Evolutionary conservation across 1,284 basidiomycete species (phyloP).

Genomic region (Taiwanofungus camphoratus): DNA sequence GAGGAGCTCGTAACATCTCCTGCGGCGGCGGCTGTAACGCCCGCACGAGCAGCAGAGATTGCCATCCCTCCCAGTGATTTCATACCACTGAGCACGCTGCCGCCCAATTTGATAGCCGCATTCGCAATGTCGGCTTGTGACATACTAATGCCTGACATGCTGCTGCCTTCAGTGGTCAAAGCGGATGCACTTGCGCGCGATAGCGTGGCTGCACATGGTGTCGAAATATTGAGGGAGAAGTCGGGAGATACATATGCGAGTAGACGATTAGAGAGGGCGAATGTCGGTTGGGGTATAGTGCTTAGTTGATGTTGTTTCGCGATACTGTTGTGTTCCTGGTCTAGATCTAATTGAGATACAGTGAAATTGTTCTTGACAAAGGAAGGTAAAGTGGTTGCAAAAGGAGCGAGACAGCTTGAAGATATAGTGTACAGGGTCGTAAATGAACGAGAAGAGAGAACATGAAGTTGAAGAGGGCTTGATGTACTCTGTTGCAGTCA

Average conservation of each 20-base stretch:
- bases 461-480: slow-evolving; percentile 48
- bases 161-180: slow-evolving; percentile 22
- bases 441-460: slow-evolving; percentile 52
- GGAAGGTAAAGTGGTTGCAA: slow-evolving; percentile 25
- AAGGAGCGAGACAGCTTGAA: slow-evolving; percentile 38
- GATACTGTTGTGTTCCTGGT: slow-evolving; percentile 9
- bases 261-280: slow-evolving; percentile 55
- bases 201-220: too few species aligned
- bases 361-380: slow-evolving; percentile 16
- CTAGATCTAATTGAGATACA: slow-evolving; percentile 36
- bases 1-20: slow-evolving; percentile 5
- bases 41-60: slow-evolving; percentile 39
- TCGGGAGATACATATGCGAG: slow-evolving; percentile 53
- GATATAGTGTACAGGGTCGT: slow-evolving; percentile 46
- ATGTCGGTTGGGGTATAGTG: slow-evolving; percentile 39
- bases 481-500: slow-evolving; percentile 44
- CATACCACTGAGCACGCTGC: slow-evolving; percentile 58
- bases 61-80: slow-evolving; percentile 60
- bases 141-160: slow-evolving; percentile 15
- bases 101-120: slow-evolving; percentile 54
- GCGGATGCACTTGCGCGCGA: too few species aligned
- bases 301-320: slow-evolving; percentile 6
- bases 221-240: too few species aligned
- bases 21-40: slow-evolving; percentile 21
- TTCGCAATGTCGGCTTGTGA: slow-evolving; percentile 45